Conservation (phyloP, 1,284 basidiomycete genomes). For the Naganishia sp. region DNA sequence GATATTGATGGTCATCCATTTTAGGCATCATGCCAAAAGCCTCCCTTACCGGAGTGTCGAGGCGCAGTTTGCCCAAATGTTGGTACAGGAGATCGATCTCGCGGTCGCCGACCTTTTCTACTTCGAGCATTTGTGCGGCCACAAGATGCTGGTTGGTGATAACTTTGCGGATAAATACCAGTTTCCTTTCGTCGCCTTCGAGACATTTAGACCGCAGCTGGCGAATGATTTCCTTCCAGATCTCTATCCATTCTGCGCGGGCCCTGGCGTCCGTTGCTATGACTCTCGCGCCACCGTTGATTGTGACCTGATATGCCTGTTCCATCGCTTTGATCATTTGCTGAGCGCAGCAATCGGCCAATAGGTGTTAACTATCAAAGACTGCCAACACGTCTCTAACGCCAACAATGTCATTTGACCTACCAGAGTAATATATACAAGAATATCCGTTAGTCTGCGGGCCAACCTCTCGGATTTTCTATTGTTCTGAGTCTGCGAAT, state of each 20-base stretch:
- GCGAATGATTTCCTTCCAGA: background rate
- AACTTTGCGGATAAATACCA: background rate
- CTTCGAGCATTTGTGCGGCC: background rate
- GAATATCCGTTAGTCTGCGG: too few species aligned
- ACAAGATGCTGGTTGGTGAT: slow-evolving; percentile 1
- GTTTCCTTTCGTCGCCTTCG: background rate
- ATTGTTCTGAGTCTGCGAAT: too few species aligned
- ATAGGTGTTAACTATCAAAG: too few species aligned
- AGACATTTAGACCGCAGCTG: background rate
- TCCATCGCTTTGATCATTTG: too few species aligned
- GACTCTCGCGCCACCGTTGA: too few species aligned
- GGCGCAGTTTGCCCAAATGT: too few species aligned
- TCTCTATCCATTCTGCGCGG: background rate
- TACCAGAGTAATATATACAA: too few species aligned
- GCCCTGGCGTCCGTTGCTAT: background rate
- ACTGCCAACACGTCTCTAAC: too few species aligned
- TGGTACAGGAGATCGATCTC: background rate
- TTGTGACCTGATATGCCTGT: too few species aligned
- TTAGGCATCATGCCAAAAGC: background rate
- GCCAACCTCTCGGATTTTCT: too few species aligned
- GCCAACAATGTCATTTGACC: too few species aligned
- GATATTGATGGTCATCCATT: background rate
- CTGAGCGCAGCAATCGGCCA: too few species aligned
- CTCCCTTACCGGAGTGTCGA: background rate
- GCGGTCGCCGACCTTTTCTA: background rate